Evolutionary conservation across 805 yeast species (phyloP).

Genomic region (Diddensiella santjacobensis): DNA sequence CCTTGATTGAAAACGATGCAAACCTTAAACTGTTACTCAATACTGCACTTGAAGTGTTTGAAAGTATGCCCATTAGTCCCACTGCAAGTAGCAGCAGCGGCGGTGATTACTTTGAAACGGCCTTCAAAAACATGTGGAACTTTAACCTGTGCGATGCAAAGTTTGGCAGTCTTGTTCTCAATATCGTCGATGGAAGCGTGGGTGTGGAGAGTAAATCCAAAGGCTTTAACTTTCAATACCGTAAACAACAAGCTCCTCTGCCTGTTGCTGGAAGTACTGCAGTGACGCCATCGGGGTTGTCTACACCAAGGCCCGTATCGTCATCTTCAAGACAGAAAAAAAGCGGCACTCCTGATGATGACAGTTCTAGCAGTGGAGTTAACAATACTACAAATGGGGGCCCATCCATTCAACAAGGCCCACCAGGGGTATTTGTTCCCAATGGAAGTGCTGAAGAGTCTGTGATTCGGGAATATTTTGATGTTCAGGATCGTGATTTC

Average conservation of each 20-base stretch:
- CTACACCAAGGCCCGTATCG: background rate
- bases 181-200: constrained; percentile 45
- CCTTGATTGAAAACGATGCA: constrained; percentile 39
- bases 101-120: constrained; percentile 58
- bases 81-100: constrained; percentile 34
- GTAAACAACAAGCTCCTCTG: constrained; percentile 26
- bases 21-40: constrained; percentile 46
- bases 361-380: background rate
- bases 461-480: constrained; percentile 29
- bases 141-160: constrained; percentile 63
- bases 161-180: constrained; percentile 47
- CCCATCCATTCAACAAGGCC: background rate
- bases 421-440: constrained; percentile 39
- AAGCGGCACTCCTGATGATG: constrained; percentile 1
- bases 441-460: constrained; percentile 32
- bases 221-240: constrained; percentile 62
- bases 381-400: background rate
- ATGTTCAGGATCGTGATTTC: constrained; percentile 31
- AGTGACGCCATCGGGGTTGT: background rate
- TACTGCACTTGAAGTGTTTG: constrained; percentile 58
- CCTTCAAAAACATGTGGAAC: constrained; percentile 75
- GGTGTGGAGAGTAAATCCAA: constrained; percentile 50
- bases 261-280: background rate
- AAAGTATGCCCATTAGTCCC: constrained; percentile 41
- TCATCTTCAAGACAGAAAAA: background rate